Evolutionary conservation across 768 basidiomycete species (phyloP).

Genomic region (Lactarius deliciosus): DNA sequence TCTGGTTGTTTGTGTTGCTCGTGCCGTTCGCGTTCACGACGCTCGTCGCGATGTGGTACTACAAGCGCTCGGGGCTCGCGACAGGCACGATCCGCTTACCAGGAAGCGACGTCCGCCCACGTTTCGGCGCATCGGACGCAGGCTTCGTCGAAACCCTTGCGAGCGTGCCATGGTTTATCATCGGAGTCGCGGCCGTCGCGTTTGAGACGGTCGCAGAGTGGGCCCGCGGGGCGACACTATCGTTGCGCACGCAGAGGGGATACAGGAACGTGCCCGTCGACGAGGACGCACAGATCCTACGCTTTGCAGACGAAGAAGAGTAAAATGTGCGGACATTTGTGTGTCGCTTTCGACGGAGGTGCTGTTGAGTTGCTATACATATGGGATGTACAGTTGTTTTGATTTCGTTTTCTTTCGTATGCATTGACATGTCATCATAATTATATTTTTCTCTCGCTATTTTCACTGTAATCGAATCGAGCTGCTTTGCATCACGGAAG

Average conservation of each 20-base stretch:
- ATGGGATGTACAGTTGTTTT: conserved; percentile 8
- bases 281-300: conserved; percentile 83
- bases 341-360: neutral
- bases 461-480: conserved; percentile 1
- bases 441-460: neutral
- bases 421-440: neutral
- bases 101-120: conserved; percentile 40
- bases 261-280: conserved; percentile 75
- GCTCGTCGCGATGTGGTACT: conserved; percentile 80
- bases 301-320: conserved; percentile 76
- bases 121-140: conserved; percentile 43
- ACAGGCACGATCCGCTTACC: conserved; percentile 82
- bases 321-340: neutral
- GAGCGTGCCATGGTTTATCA: conserved; percentile 85
- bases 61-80: conserved; percentile 65
- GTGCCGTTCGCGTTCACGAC: conserved; percentile 78
- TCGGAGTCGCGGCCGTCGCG: conserved; percentile 74
- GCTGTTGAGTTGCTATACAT: neutral
- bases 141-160: conserved; percentile 69
- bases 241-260: conserved; percentile 55
- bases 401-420: neutral
- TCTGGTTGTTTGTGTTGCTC: conserved; percentile 79
- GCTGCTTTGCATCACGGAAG: conserved; percentile 1
- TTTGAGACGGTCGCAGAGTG: conserved; percentile 61
- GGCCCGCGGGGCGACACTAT: conserved; percentile 40